phyloP scores from a whole-genome alignment of 169 alveolate genomes.

The Plasmodium sp. region DNA sequence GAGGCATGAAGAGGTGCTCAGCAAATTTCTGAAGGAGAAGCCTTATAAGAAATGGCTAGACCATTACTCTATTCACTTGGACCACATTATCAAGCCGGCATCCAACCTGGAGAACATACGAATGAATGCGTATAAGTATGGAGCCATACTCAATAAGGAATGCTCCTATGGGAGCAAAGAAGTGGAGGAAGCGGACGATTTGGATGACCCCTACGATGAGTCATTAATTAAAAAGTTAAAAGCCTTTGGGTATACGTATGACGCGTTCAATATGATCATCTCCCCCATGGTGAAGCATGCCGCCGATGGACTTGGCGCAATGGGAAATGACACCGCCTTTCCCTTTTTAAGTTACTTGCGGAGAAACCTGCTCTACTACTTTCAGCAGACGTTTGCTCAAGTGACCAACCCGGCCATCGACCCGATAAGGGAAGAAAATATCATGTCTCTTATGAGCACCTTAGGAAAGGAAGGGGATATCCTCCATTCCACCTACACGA shows the following conservation, averaged over 20 bases:
- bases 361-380: slow-evolving; percentile 79
- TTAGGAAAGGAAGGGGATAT: slow-evolving; percentile 82
- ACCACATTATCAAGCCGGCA: slow-evolving; percentile 65
- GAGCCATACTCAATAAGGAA: slow-evolving; percentile 31
- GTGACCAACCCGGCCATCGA: slow-evolving; percentile 87
- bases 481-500: slow-evolving; percentile 27
- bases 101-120: slow-evolving; percentile 74
- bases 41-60: slow-evolving; percentile 75
- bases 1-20: slow-evolving; percentile 66
- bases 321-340: slow-evolving; percentile 76
- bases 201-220: slow-evolving; percentile 43
- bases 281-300: slow-evolving; percentile 74
- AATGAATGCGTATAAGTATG: slow-evolving; percentile 73
- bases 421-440: slow-evolving; percentile 84
- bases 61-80: slow-evolving; percentile 69
- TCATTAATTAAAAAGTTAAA: slow-evolving; percentile 68
- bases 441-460: slow-evolving; percentile 82
- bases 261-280: slow-evolving; percentile 72
- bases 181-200: not conserved
- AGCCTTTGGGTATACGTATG: slow-evolving; percentile 77
- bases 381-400: slow-evolving; percentile 84
- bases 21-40: slow-evolving; percentile 35
- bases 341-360: slow-evolving; percentile 77
- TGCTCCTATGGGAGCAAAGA: not conserved
- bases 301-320: slow-evolving; percentile 75